Evolutionary conservation across 352 stramenopile genomes (phyloP).

Genomic region (Globisporangium uncinulatum): DNA sequence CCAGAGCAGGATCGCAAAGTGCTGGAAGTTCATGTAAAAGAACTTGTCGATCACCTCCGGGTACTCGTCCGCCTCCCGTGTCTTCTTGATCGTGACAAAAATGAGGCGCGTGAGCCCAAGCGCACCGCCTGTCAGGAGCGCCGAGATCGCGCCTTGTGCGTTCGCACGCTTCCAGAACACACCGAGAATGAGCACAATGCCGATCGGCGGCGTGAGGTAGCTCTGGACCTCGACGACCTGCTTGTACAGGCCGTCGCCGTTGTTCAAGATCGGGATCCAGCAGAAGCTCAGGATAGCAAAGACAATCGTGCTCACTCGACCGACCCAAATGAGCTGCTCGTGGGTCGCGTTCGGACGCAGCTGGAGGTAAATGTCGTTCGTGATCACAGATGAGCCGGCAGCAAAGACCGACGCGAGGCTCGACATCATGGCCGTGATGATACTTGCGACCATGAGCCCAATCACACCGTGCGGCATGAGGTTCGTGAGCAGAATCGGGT

Average conservation of each 20-base stretch:
- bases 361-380: conserved; percentile 64
- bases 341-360: conserved; percentile 42
- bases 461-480: conserved; percentile 62
- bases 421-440: conserved; percentile 72
- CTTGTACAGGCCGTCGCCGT: conserved; percentile 53
- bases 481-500: conserved; percentile 58
- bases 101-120: conserved; percentile 44
- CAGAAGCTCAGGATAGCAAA: conserved; percentile 52
- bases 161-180: conserved; percentile 49
- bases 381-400: conserved; percentile 50
- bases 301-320: conserved; percentile 36
- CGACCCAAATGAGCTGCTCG: conserved; percentile 56
- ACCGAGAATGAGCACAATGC: conserved; percentile 53
- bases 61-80: conserved; percentile 34
- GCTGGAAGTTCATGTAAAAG: conserved; percentile 72
- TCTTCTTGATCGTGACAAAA: conserved; percentile 49
- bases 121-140: conserved; percentile 40
- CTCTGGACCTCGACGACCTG: conserved; percentile 59
- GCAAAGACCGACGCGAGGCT: conserved; percentile 60
- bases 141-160: conserved; percentile 38
- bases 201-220: conserved; percentile 54
- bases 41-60: conserved; percentile 38
- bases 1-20: conserved; percentile 59
- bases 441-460: conserved; percentile 61
- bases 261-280: conserved; percentile 62